These are phyloP conservation scores for Ensete glaucum DNA, from an alignment of 176 grass and related monocot species.

Conservation along the genomic window DNA sequence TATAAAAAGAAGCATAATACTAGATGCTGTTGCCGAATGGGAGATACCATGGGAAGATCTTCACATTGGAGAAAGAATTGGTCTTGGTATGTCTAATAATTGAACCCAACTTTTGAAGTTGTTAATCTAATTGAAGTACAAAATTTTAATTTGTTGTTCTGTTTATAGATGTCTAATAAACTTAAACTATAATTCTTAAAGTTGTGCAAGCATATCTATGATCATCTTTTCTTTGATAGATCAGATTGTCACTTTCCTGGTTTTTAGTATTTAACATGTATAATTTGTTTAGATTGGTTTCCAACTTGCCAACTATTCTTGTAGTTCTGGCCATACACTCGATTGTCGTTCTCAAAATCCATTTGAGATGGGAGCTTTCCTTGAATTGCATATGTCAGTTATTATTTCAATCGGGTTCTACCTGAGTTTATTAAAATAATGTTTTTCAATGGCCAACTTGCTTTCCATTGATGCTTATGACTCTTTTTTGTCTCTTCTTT, in stretches of 20 bases:
- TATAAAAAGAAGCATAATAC: slow-evolving; percentile 51
- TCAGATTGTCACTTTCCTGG: neutral
- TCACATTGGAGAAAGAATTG: slow-evolving; percentile 87
- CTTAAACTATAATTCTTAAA: neutral
- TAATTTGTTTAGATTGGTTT: neutral
- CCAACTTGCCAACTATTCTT: neutral
- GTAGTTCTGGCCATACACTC: neutral
- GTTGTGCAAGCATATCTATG: neutral
- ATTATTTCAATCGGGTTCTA: neutral
- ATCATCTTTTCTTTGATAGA: neutral
- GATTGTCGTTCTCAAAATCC: neutral
- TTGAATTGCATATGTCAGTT: neutral
- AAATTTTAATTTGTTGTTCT: too few species aligned
- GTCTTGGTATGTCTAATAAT: slow-evolving; percentile 52
- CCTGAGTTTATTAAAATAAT: neutral
- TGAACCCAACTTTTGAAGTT: neutral
- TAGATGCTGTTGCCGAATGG: slow-evolving; percentile 59
- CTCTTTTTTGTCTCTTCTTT: neutral
- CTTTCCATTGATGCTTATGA: neutral
- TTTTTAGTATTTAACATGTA: neutral
- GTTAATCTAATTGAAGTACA: neutral
- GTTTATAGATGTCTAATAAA: neutral
- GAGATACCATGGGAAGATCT: slow-evolving; percentile 99
- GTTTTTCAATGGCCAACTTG: neutral
- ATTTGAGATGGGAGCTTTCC: neutral